Evolutionary conservation across 2,329 filamentous ascomycete species (phyloP), one percentile per base, ranked within the genome.

Genomic region (Hypoxylon rubiginosum): DNA sequence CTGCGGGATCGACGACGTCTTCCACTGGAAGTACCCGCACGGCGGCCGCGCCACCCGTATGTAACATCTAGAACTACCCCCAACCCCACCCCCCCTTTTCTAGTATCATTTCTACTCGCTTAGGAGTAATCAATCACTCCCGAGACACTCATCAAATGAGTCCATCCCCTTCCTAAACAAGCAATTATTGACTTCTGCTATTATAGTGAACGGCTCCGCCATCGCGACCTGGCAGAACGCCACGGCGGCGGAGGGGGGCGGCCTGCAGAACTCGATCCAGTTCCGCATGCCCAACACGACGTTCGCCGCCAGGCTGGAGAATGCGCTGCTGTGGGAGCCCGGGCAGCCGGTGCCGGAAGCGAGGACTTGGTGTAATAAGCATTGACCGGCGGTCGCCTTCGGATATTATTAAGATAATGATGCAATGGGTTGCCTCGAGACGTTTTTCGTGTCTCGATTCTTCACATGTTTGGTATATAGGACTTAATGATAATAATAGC

Each of bases 1-100:
- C n/a, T 69, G 67, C 24, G 64, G 64, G 2, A 46, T 67, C 2
- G 67, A 67, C 39, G 64, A 67, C 28, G 55, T 63, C 4, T 67
- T 67, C 41, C 15, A 26, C 26, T 64, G 64, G 60, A 67, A 67
- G 53, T 69, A 69, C 19, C 21, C 51, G 2, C 32, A 34, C 11
- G 65, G 58, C 11, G 67, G 67, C 3, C 60, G 57, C 10, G 67
- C 57, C 28, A 56, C 15, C 0, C 24, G n/a, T n/a, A n/a, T n/a
- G n/a, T n/a, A n/a, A n/a, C n/a, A n/a, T n/a, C n/a, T n/a, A n/a
- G n/a, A n/a, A n/a, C n/a, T n/a, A n/a, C n/a, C n/a, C n/a, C n/a
- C n/a, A n/a, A n/a, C n/a, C n/a, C n/a, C n/a, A n/a, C n/a, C n/a
- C n/a, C n/a, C n/a, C n/a, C n/a, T n/a, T n/a, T n/a, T n/a, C n/a